Evolutionary conservation across 768 basidiomycete genomes (phyloP).

Genomic region (Calocybe gangraenosa): DNA sequence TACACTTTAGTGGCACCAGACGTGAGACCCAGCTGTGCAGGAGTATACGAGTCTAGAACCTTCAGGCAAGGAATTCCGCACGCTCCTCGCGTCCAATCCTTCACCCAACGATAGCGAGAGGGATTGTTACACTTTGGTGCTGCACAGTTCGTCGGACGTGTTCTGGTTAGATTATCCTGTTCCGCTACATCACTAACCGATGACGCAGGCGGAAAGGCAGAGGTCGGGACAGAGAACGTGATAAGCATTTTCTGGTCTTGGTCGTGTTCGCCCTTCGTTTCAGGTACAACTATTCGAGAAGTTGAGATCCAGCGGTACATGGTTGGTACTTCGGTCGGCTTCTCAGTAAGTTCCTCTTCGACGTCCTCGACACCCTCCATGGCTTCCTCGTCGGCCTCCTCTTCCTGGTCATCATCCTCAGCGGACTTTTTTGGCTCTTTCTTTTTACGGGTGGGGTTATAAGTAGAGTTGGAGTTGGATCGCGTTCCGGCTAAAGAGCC

Average conservation of each 20-base stretch:
- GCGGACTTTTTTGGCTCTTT: constrained; percentile 9
- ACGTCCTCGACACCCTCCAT: constrained; percentile 33
- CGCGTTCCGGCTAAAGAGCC: constrained; percentile 20
- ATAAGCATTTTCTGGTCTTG: constrained; percentile 32
- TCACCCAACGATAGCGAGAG: constrained; percentile 65
- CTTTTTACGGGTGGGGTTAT: constrained; percentile 9
- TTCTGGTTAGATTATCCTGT: neutral
- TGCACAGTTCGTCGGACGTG: constrained; percentile 39
- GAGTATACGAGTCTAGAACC: constrained; percentile 34
- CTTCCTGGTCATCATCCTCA: constrained; percentile 19
- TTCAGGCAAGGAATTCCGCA: constrained; percentile 69
- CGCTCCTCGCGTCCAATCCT: constrained; percentile 57
- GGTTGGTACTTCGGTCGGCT: constrained; percentile 34
- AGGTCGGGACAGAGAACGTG: constrained; percentile 50
- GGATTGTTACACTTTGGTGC: constrained; percentile 50
- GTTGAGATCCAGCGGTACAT: constrained; percentile 77
- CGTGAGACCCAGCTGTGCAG: too few relatives aligned
- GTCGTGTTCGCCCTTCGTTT: neutral
- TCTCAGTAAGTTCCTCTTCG: constrained; percentile 27
- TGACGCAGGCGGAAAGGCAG: neutral
- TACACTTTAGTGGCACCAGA: too few relatives aligned
- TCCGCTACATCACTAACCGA: too few relatives aligned
- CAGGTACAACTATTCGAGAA: constrained; percentile 24
- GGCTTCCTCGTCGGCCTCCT: constrained; percentile 37
- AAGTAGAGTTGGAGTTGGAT: constrained; percentile 19